These are phyloP conservation scores for Pythium utonaiense DNA, from an alignment of 352 stramenopile species.

Conservation along the genomic window DNA sequence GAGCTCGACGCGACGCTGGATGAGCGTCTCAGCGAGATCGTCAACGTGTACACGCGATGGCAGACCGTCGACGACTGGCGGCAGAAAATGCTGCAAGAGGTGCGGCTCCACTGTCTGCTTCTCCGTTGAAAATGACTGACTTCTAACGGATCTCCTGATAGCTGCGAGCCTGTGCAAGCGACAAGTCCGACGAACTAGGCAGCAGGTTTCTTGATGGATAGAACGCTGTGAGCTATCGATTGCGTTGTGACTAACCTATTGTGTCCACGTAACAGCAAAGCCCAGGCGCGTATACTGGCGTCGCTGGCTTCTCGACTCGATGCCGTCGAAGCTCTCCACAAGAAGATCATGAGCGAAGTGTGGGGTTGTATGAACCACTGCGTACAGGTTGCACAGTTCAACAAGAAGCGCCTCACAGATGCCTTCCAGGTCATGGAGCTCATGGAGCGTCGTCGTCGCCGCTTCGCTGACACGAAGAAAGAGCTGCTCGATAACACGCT, in stretches of 20 bases:
- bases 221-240: too few species aligned
- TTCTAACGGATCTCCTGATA: slow-evolving; percentile 15
- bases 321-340: slow-evolving; percentile 52
- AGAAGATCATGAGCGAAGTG: slow-evolving; percentile 67
- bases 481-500: slow-evolving; percentile 73
- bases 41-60: slow-evolving; percentile 67
- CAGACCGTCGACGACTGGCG: slow-evolving; percentile 75
- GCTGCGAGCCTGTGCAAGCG: slow-evolving; percentile 45
- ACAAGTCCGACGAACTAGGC: slow-evolving; percentile 72
- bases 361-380: slow-evolving; percentile 82
- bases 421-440: slow-evolving; percentile 75
- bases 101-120: slow-evolving; percentile 11
- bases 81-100: slow-evolving; percentile 80
- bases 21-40: slow-evolving; percentile 41
- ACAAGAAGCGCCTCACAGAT: slow-evolving; percentile 56
- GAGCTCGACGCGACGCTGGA: slow-evolving; percentile 45
- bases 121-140: neutral
- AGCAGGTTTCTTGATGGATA: slow-evolving; percentile 36
- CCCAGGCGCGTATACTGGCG: slow-evolving; percentile 58
- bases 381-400: slow-evolving; percentile 77
- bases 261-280: slow-evolving; percentile 34
- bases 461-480: slow-evolving; percentile 49
- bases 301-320: slow-evolving; percentile 65
- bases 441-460: slow-evolving; percentile 62
- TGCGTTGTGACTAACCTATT: too few species aligned